phyloP scores from a whole-genome alignment of 371 early-diverging fungal genomes.

The Apophysomyces variabilis region DNA sequence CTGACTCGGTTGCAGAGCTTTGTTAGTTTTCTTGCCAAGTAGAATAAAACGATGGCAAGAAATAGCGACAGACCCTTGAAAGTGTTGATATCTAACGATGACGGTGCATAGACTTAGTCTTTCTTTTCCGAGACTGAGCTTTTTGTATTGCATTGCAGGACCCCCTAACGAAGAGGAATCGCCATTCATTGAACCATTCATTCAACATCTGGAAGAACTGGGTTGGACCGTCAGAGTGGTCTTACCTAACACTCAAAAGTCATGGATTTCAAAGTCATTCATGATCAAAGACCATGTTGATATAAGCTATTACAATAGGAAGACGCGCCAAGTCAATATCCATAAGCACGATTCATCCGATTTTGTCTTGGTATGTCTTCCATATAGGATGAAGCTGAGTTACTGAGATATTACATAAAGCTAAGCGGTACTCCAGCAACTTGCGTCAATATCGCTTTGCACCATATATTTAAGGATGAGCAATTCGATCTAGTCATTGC shows the following conservation, averaged over 20 bases:
- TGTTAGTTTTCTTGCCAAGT: too few species aligned
- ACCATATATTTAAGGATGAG: conserved; percentile 41
- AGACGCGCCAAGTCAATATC: conserved; percentile 26
- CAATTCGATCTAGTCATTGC: conserved; percentile 50
- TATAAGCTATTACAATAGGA: conserved; percentile 37
- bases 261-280: conserved; percentile 55
- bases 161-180: conserved; percentile 45
- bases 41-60: not conserved
- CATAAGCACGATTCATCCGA: conserved; percentile 32
- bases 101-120: conserved; percentile 27
- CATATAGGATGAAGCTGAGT: not conserved
- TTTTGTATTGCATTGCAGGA: conserved; percentile 21
- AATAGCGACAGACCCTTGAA: conserved; percentile 20
- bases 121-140: not conserved
- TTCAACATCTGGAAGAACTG: conserved; percentile 39
- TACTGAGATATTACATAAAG: conserved; percentile 16
- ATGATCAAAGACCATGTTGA: conserved; percentile 50
- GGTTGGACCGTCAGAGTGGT: conserved; percentile 53
- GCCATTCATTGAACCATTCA: conserved; percentile 47
- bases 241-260: conserved; percentile 49
- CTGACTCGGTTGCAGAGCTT: not conserved
- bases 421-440: conserved; percentile 50
- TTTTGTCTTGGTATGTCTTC: conserved; percentile 36
- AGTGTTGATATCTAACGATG: conserved; percentile 45
- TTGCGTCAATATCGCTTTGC: conserved; percentile 45